Conservation (phyloP, 305 asterid species). For the Striga hermonthica region DNA sequence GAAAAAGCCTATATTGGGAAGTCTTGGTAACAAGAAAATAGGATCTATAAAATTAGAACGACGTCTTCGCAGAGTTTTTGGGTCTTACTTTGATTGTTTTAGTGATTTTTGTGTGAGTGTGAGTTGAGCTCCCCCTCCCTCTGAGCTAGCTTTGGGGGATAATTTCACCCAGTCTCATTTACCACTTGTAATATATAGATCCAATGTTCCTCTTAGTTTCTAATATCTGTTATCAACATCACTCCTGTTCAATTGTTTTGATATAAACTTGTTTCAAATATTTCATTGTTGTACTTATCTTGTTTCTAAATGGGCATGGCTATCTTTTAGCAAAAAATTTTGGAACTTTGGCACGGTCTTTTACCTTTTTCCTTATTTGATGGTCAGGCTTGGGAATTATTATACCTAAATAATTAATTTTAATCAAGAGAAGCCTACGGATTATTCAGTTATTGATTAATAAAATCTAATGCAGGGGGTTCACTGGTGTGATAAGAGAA, state of each 20-base stretch:
- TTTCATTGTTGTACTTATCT: background rate
- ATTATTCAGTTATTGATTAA: constrained; percentile 12
- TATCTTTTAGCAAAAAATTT: background rate
- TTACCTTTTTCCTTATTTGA: too few relatives aligned
- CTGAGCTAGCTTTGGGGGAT: too few relatives aligned
- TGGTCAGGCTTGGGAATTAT: too few relatives aligned
- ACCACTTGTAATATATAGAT: too few relatives aligned
- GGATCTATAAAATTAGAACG: too few relatives aligned
- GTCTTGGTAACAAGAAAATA: too few relatives aligned
- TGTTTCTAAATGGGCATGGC: background rate
- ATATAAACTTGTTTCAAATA: background rate
- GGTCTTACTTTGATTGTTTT: too few relatives aligned
- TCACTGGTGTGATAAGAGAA: constrained; percentile 93
- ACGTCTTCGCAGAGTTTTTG: too few relatives aligned
- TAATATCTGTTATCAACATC: background rate
- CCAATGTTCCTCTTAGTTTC: background rate
- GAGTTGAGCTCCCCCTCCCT: too few relatives aligned
- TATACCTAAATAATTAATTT: background rate
- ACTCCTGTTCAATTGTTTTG: background rate
- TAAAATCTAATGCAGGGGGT: constrained; percentile 59
- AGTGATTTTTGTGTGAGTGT: too few relatives aligned
- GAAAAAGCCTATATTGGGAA: background rate
- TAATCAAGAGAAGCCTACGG: constrained; percentile 1
- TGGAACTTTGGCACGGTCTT: background rate
- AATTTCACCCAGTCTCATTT: too few relatives aligned